Conservation (phyloP, 257 asterid genomes). For the Nicotiana sylvestris region DNA sequence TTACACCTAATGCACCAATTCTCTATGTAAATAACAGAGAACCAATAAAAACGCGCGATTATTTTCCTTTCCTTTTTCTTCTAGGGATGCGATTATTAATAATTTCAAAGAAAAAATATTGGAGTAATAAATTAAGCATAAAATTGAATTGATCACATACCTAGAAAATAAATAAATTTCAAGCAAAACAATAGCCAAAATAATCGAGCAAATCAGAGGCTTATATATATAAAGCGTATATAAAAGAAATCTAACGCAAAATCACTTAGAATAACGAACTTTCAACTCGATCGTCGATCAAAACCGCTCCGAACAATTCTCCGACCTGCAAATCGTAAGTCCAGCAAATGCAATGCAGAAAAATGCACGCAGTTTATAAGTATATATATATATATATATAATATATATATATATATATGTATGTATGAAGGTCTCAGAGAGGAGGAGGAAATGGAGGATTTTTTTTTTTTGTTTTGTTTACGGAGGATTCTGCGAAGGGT, state of each 20-base stretch:
- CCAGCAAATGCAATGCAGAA: not conserved
- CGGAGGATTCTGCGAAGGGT: not conserved
- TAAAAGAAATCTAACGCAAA: not conserved
- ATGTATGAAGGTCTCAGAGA: not conserved
- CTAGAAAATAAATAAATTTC: not conserved
- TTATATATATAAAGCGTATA: not conserved
- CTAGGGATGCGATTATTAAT: too few species aligned
- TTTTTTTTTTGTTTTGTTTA: not conserved
- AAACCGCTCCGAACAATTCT: not conserved
- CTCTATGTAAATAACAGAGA: not conserved
- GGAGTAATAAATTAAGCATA: too few species aligned
- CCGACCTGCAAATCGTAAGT: not conserved
- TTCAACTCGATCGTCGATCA: conserved; percentile 10
- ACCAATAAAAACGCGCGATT: not conserved
- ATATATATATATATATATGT: too few species aligned
- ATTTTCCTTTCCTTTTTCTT: too few species aligned
- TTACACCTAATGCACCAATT: not conserved
- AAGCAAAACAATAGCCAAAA: not conserved
- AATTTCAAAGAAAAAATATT: too few species aligned
- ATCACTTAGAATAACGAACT: conserved; percentile 6
- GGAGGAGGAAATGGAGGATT: not conserved
- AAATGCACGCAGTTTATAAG: not conserved
- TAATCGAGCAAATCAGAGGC: too few species aligned
- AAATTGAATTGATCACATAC: not conserved
- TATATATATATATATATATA: too few species aligned